phyloP scores from a whole-genome alignment of 2,329 filamentous ascomycete species.

The Fusarium verrucosum region DNA sequence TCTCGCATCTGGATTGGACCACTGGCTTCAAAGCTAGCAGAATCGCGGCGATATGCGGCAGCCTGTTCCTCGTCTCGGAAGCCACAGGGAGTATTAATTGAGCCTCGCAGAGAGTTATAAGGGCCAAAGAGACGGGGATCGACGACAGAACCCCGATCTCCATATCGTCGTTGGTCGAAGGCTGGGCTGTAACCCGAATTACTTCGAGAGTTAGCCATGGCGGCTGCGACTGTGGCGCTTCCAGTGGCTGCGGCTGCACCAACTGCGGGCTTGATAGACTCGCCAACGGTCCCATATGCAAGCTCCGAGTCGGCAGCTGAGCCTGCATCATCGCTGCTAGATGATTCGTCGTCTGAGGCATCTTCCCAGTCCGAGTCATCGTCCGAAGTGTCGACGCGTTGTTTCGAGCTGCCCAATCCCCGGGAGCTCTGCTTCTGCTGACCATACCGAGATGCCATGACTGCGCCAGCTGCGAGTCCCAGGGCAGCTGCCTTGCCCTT shows the following conservation, averaged over 20 bases:
- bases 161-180: slow-evolving; percentile 27
- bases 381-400: slow-evolving; percentile 49
- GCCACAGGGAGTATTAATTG: slow-evolving; percentile 64
- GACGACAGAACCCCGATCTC: slow-evolving; percentile 60
- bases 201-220: slow-evolving; percentile 48
- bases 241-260: slow-evolving; percentile 47
- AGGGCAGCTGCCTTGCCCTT: slow-evolving; percentile 37
- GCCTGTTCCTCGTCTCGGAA: slow-evolving; percentile 54
- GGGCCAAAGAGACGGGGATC: slow-evolving; percentile 69
- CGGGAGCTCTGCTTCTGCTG: slow-evolving; percentile 50
- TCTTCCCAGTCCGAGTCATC: slow-evolving; percentile 68
- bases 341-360: slow-evolving; percentile 59
- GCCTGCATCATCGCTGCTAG: slow-evolving; percentile 46
- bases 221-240: slow-evolving; percentile 53
- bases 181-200: slow-evolving; percentile 38
- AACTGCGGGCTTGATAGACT: slow-evolving; percentile 37
- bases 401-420: slow-evolving; percentile 55
- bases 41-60: slow-evolving; percentile 40
- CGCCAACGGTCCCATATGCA: slow-evolving; percentile 49
- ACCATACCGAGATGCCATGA: slow-evolving; percentile 52
- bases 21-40: slow-evolving; percentile 35
- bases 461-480: slow-evolving; percentile 49
- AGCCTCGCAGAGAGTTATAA: slow-evolving; percentile 67
- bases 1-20: slow-evolving; percentile 60
- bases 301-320: slow-evolving; percentile 54